phyloP scores from a whole-genome alignment of 2,329 filamentous ascomycete species.

The Cordyceps militaris region DNA sequence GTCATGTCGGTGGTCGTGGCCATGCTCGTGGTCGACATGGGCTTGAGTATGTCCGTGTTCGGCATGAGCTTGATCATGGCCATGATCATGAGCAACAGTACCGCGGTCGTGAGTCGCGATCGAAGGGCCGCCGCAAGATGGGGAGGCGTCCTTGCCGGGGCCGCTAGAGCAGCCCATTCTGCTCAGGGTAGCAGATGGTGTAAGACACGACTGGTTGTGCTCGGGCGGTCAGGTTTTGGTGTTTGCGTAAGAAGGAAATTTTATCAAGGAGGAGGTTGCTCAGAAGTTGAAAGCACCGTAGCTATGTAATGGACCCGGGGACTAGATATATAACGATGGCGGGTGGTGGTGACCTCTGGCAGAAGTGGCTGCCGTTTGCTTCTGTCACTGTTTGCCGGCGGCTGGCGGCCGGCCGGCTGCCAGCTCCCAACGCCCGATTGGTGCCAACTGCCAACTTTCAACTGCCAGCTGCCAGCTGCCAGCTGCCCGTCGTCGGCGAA shows the following conservation, averaged over 20 bases:
- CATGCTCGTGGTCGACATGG: not conserved
- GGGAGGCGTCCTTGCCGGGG: not conserved
- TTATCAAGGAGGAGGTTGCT: not conserved
- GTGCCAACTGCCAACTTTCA: not conserved
- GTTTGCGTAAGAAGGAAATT: not conserved
- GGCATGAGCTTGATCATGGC: not conserved
- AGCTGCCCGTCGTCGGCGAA: not conserved
- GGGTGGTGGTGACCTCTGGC: not conserved
- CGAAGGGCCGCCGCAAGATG: constrained; percentile 1
- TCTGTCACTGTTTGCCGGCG: not conserved
- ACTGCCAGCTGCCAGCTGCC: not conserved
- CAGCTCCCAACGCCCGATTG: not conserved
- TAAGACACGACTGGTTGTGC: not conserved
- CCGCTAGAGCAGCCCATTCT: constrained; percentile 15
- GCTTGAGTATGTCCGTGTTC: not conserved
- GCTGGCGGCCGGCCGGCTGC: not conserved
- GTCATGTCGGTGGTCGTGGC: not conserved
- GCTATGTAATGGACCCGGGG: not conserved
- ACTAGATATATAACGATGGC: not conserved
- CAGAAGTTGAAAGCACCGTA: not conserved
- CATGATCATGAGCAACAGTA: not conserved
- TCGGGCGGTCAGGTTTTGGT: not conserved
- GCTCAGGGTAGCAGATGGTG: not conserved
- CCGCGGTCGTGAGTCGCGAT: not conserved
- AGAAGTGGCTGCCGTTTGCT: not conserved